Conservation (phyloP, 768 basidiomycete genomes). For the Russula olivacea region DNA sequence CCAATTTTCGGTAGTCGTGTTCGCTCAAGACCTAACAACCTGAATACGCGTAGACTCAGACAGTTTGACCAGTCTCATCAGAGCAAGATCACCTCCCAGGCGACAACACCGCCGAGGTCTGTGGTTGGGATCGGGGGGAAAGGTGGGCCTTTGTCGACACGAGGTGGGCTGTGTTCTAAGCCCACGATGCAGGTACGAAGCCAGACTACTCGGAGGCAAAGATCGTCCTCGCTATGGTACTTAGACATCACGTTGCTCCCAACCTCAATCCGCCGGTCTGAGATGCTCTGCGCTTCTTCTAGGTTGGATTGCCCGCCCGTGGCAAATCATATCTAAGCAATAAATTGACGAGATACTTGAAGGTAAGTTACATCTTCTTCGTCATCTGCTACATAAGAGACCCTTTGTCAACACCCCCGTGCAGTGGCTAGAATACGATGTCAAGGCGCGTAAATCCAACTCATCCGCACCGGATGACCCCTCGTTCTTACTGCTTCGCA, state of each 20-base stretch:
- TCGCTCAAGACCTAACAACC: background rate
- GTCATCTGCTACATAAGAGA: background rate
- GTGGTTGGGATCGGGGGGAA: constrained; percentile 88
- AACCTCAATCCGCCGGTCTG: background rate
- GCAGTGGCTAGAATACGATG: constrained; percentile 98
- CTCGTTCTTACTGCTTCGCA: constrained; percentile 29
- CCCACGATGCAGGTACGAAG: constrained; percentile 64
- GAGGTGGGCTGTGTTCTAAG: background rate
- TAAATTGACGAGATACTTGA: constrained; percentile 93
- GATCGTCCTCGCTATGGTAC: constrained; percentile 95
- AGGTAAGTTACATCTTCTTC: constrained; percentile 41
- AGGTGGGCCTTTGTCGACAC: constrained; percentile 41
- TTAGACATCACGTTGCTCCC: constrained; percentile 17
- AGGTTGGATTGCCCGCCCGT: constrained; percentile 96
- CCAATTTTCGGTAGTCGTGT: background rate
- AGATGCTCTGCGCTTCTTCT: constrained; percentile 4
- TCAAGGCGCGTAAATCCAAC: constrained; percentile 55
- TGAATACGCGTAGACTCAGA: constrained; percentile 50
- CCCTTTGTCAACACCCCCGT: background rate
- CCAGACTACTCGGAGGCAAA: constrained; percentile 98
- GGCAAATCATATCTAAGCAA: constrained; percentile 99
- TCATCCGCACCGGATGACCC: background rate
- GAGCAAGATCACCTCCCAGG: constrained; percentile 64
- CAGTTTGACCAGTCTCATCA: constrained; percentile 71
- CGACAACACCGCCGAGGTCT: constrained; percentile 72